Evolutionary conservation across 202 grass and related monocot species (phyloP).

Genomic region (Musa balbisiana): DNA sequence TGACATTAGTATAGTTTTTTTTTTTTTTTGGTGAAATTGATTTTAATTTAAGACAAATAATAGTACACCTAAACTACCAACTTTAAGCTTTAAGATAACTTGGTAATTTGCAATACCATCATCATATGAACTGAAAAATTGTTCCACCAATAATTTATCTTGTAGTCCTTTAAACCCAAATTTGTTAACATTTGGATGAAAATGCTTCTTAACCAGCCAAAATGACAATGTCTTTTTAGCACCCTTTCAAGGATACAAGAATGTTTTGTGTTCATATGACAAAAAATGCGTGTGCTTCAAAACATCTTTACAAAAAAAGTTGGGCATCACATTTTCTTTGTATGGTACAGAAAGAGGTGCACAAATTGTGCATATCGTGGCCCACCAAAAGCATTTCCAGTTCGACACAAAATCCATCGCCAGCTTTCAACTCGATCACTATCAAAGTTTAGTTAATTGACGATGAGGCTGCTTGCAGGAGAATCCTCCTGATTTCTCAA

Average conservation of each 20-base stretch:
- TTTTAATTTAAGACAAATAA: no score
- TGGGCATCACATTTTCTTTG: neutral
- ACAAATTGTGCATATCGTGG: neutral
- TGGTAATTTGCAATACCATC: no score
- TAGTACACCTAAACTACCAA: no score
- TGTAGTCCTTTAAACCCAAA: neutral
- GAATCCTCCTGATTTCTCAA: conserved; percentile 46
- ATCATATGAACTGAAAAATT: no score
- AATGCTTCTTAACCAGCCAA: neutral
- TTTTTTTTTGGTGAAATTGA: no score
- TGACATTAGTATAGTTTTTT: no score
- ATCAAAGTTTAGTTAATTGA: neutral
- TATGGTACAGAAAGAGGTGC: neutral
- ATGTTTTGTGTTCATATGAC: no score
- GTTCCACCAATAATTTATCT: neutral
- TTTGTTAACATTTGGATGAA: neutral
- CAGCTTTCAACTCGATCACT: neutral
- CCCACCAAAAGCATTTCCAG: no score
- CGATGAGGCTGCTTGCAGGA: neutral
- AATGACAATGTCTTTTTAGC: neutral
- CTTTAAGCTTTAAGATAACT: no score
- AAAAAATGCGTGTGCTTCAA: neutral
- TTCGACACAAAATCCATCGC: neutral
- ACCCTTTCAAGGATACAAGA: neutral
- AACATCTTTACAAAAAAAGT: neutral